These are phyloP conservation scores for Mucuna pruriens DNA, from an alignment of 306 rosid genomes.

Conservation along the genomic window DNA sequence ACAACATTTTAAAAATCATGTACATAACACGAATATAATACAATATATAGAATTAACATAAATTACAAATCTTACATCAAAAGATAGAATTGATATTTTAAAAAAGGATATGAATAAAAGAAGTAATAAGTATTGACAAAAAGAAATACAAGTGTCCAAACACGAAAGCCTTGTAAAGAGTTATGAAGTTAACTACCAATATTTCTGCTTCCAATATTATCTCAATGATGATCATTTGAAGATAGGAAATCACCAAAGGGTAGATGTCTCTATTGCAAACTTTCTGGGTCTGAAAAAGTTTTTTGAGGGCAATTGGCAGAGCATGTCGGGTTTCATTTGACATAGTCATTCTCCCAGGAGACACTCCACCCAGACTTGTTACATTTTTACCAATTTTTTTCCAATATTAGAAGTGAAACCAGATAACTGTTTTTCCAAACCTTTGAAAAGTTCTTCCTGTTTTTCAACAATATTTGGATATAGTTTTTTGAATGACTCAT, in stretches of 20 bases:
- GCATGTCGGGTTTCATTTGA: slow-evolving; percentile 81
- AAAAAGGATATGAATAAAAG: not conserved
- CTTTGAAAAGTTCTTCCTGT: slow-evolving; percentile 54
- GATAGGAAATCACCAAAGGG: slow-evolving; percentile 13
- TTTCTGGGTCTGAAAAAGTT: slow-evolving; percentile 65
- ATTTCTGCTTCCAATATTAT: slow-evolving; percentile 11
- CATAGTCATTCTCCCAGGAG: slow-evolving; percentile 60
- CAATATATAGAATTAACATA: not conserved
- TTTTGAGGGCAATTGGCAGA: slow-evolving; percentile 70
- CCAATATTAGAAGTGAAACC: not conserved
- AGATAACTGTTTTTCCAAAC: slow-evolving; percentile 40
- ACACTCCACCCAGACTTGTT: slow-evolving; percentile 43
- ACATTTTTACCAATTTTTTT: slow-evolving; percentile 44
- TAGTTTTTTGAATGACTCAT: slow-evolving; percentile 62
- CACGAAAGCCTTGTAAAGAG: slow-evolving; percentile 6
- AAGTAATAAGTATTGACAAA: not conserved
- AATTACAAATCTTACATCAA: not conserved
- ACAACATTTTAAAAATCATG: not conserved
- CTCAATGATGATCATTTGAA: not conserved
- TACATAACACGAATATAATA: not conserved
- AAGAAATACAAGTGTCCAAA: not conserved
- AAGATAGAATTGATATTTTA: not conserved
- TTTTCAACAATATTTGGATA: slow-evolving; percentile 59
- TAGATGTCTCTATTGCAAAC: slow-evolving; percentile 64
- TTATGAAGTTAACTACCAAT: slow-evolving; percentile 12